Percentiles rank a stretch among this genome's conserved stretches.
These are phyloP conservation scores for Miscanthus sacchariflorus DNA, from an alignment of 202 grass and related monocot species.

Conservation along the genomic window DNA sequence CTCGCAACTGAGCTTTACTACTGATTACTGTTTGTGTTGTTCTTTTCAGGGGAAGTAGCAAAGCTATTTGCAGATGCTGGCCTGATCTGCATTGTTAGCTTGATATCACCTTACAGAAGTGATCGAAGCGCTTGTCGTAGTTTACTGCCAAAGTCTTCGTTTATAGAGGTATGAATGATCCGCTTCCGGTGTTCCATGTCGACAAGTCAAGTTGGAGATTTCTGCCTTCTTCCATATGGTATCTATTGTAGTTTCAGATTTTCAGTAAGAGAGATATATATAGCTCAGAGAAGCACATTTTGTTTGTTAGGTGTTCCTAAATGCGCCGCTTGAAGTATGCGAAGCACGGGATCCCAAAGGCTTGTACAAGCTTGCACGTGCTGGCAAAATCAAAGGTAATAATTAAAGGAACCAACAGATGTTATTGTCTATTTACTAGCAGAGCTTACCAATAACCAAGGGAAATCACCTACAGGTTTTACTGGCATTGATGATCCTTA, in stretches of 20 bases:
- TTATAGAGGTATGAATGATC: slow-evolving; percentile 68
- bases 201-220: background rate
- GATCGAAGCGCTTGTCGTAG: slow-evolving; percentile 69
- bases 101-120: slow-evolving; percentile 91
- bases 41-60: slow-evolving; percentile 80
- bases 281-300: background rate
- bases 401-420: background rate
- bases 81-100: slow-evolving; percentile 83
- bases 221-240: background rate
- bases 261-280: slow-evolving; percentile 11
- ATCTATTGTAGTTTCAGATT: background rate
- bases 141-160: slow-evolving; percentile 70
- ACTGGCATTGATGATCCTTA: slow-evolving; percentile 97
- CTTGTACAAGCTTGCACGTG: slow-evolving; percentile 84
- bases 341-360: slow-evolving; percentile 93
- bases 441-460: slow-evolving; percentile 17
- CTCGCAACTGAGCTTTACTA: background rate
- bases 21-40: background rate
- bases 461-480: slow-evolving; percentile 61
- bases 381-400: slow-evolving; percentile 93
- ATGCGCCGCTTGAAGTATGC: slow-evolving; percentile 76
- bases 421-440: background rate
- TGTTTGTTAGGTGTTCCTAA: slow-evolving; percentile 69
- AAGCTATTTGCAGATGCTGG: slow-evolving; percentile 90
- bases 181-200: background rate